Conservation (phyloP, 495 filamentous ascomycete genomes). For the Stereocaulon alpinum region DNA sequence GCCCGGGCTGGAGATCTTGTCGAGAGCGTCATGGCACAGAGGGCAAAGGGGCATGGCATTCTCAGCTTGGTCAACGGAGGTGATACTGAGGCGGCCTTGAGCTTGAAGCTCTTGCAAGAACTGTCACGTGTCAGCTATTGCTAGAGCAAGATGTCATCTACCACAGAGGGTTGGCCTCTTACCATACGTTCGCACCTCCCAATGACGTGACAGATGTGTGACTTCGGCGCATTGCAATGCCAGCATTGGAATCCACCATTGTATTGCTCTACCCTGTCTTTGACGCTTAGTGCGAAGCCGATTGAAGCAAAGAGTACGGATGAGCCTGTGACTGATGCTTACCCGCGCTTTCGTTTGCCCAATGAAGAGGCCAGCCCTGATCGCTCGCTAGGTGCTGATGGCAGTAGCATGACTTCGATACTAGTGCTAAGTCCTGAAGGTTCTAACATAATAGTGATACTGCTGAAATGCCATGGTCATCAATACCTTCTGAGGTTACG, state of each 20-base stretch:
- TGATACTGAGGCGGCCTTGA: neutral
- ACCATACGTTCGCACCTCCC: neutral
- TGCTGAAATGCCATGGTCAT: too few species aligned
- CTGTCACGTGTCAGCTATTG: neutral
- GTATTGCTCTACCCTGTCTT: neutral
- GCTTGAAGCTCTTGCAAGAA: neutral
- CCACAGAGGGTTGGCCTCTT: neutral
- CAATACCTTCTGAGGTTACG: too few species aligned
- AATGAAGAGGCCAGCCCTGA: neutral
- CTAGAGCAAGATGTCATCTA: neutral
- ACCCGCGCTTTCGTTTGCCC: neutral
- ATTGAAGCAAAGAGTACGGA: neutral
- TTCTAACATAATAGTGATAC: too few species aligned
- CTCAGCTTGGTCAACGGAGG: neutral
- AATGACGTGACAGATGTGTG: neutral
- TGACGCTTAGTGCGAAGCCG: neutral
- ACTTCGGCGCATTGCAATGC: neutral
- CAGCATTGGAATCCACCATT: neutral
- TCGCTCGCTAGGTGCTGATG: neutral
- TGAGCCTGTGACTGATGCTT: neutral
- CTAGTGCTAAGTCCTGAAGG: neutral
- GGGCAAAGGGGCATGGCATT: neutral
- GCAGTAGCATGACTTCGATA: neutral
- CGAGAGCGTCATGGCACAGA: neutral
- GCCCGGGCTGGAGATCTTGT: conserved; percentile 5